Percentiles rank a stretch among this genome's conserved stretches.
Evolutionary conservation across 2,329 filamentous ascomycete genomes (phyloP).

Genomic region (Claviceps purpurea): DNA sequence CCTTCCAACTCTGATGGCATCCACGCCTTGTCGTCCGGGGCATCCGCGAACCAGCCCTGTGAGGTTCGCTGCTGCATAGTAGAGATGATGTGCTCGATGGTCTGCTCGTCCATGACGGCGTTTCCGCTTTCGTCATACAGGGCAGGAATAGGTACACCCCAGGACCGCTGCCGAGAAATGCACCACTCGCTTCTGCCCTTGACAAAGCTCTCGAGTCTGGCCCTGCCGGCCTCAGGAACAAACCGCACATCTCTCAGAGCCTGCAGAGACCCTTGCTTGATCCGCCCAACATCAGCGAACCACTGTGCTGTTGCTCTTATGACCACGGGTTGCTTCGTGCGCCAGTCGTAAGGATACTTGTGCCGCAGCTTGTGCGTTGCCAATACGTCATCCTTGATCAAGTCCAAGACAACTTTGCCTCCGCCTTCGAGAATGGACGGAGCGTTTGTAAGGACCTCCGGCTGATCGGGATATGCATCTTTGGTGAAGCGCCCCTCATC

Average conservation of each 20-base stretch:
- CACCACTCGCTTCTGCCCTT: constrained; percentile 90
- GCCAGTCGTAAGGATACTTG: constrained; percentile 97
- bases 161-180: constrained; percentile 87
- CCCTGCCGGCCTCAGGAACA: constrained; percentile 59
- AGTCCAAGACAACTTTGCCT: constrained; percentile 52
- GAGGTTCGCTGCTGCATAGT: constrained; percentile 65
- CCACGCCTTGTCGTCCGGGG: constrained; percentile 63
- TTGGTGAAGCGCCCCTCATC: constrained; percentile 68
- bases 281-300: constrained; percentile 84
- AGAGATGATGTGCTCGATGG: constrained; percentile 71
- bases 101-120: constrained; percentile 66
- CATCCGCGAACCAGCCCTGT: constrained; percentile 92
- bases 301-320: constrained; percentile 89
- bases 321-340: constrained; percentile 85
- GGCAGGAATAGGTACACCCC: constrained; percentile 93
- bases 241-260: constrained; percentile 64
- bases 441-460: constrained; percentile 49
- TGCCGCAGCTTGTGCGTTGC: constrained; percentile 61
- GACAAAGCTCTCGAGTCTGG: constrained; percentile 72
- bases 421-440: constrained; percentile 60
- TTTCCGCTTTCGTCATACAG: constrained; percentile 62
- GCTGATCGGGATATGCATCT: constrained; percentile 61
- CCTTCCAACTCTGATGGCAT: constrained; percentile 49
- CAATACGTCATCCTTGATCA: constrained; percentile 55
- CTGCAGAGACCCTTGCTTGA: constrained; percentile 60